Conservation (phyloP, 306 rosid genomes). For the Fagus crenata region DNA sequence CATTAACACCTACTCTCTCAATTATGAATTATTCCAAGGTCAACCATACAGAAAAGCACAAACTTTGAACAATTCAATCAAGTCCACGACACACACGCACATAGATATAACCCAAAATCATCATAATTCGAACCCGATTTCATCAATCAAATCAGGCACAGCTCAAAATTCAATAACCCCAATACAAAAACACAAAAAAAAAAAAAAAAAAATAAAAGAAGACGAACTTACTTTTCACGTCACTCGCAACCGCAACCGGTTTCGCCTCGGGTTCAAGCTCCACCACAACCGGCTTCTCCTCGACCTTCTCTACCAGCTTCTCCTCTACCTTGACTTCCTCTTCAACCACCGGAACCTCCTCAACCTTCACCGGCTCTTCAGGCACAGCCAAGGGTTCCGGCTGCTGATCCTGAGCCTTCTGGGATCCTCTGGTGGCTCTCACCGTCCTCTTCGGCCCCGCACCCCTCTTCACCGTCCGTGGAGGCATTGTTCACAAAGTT, state of each 20-base stretch:
- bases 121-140: neutral
- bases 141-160: too few relatives aligned
- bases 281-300: too few relatives aligned
- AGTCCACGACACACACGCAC: neutral
- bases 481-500: slow-evolving; percentile 88
- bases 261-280: slow-evolving; percentile 35
- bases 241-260: slow-evolving; percentile 37
- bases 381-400: slow-evolving; percentile 17
- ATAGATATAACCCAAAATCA: neutral
- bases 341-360: slow-evolving; percentile 33
- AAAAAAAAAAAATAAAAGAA: neutral
- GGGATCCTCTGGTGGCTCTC: slow-evolving; percentile 53
- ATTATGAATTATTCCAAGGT: too few relatives aligned
- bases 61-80: neutral
- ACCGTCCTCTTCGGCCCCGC: slow-evolving; percentile 59
- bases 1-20: neutral
- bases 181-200: too few relatives aligned
- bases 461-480: slow-evolving; percentile 82
- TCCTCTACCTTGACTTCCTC: slow-evolving; percentile 48
- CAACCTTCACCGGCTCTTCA: slow-evolving; percentile 33
- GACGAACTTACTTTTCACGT: slow-evolving; percentile 52
- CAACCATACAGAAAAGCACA: neutral
- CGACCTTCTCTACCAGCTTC: slow-evolving; percentile 29
- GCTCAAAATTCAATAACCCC: too few relatives aligned
- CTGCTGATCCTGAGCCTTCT: slow-evolving; percentile 57